phyloP scores from a whole-genome alignment of 2,329 filamentous ascomycete species.

The Nothomitra cinnamomea region DNA sequence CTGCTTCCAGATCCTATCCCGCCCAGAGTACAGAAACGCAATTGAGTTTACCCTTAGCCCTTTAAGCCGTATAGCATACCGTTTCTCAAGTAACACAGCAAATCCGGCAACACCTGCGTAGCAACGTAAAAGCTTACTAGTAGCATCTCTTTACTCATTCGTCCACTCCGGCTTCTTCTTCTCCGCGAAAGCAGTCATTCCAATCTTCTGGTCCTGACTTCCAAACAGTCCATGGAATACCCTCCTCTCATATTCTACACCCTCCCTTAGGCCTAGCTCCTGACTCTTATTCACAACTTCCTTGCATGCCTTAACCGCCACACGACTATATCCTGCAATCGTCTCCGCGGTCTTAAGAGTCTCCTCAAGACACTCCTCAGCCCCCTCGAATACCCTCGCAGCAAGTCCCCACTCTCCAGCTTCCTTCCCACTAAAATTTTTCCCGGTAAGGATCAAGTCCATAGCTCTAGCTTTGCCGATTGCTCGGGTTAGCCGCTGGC shows the following conservation, averaged over 20 bases:
- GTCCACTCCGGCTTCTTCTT: constrained; percentile 90
- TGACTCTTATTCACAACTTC: constrained; percentile 99
- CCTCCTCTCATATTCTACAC: constrained; percentile 84
- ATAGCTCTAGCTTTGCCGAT: constrained; percentile 76
- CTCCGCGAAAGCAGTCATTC: constrained; percentile 86
- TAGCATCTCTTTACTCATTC: constrained; percentile 40
- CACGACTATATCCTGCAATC: constrained; percentile 70
- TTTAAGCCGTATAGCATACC: no score
- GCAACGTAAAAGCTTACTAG: neutral
- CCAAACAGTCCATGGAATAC: constrained; percentile 91
- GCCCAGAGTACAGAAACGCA: no score
- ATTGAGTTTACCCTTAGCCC: no score
- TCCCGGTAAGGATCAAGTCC: constrained; percentile 79
- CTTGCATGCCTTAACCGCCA: constrained; percentile 82
- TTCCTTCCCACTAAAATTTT: constrained; percentile 66
- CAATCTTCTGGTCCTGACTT: constrained; percentile 91
- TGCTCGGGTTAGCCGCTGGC: constrained; percentile 69
- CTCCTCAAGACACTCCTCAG: constrained; percentile 68
- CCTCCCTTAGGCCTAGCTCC: constrained; percentile 71
- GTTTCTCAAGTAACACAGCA: no score
- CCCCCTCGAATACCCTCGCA: constrained; percentile 59
- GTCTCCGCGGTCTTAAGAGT: constrained; percentile 71
- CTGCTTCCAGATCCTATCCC: no score
- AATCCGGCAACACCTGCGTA: no score
- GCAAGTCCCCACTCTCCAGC: constrained; percentile 85